These are phyloP conservation scores for Nicotiana benthamiana DNA, from an alignment of 257 asterid genomes.

Conservation along the genomic window DNA sequence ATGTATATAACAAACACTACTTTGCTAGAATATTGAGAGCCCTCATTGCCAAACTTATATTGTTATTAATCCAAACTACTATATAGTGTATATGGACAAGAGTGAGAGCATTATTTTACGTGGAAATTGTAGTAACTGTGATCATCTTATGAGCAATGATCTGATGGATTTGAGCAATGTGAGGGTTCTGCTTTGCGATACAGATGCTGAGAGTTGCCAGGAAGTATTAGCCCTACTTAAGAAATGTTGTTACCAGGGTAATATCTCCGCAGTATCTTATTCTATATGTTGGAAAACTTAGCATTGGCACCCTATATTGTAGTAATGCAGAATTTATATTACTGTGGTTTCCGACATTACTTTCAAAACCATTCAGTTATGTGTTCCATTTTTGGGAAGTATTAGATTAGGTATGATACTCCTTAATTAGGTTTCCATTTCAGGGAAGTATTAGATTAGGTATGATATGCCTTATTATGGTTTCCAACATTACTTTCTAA, in stretches of 20 bases:
- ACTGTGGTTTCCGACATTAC: neutral
- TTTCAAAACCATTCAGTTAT: neutral
- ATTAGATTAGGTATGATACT: neutral
- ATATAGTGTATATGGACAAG: conserved; percentile 14
- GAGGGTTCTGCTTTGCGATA: conserved; percentile 47
- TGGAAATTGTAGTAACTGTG: neutral
- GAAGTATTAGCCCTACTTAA: conserved; percentile 38
- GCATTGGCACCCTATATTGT: neutral
- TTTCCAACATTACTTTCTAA: neutral
- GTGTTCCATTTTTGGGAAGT: neutral
- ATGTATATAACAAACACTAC: conserved; percentile 1
- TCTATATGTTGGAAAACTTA: neutral
- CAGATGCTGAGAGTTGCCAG: conserved; percentile 40
- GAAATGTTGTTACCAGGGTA: conserved; percentile 58
- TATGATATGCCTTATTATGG: neutral
- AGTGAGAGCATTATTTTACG: conserved; percentile 3
- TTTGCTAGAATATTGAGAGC: neutral
- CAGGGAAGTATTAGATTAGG: too few relatives aligned
- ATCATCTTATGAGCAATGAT: neutral
- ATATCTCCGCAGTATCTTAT: neutral
- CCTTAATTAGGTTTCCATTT: neutral
- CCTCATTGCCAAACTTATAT: neutral
- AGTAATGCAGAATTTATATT: neutral
- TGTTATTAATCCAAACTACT: neutral
- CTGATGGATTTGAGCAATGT: conserved; percentile 24